A percentile compares a stretch with the other conserved stretches of the same genome.
These are phyloP conservation scores for Pseudogymnoascus pannorum DNA, from an alignment of 2,329 filamentous ascomycete species.

Conservation along the genomic window DNA sequence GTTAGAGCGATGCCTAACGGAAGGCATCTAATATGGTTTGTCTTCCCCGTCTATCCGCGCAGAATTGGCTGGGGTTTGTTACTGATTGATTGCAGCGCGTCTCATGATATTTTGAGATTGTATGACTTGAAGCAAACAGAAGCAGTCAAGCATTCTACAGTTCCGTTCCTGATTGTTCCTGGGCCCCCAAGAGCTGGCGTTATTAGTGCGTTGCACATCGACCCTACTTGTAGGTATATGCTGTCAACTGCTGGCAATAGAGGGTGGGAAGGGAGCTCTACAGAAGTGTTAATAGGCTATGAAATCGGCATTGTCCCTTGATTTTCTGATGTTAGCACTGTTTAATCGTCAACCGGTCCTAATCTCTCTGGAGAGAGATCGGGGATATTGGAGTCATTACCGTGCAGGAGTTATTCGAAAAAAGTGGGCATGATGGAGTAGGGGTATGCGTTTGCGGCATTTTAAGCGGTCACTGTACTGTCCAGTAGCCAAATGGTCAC, in stretches of 20 bases:
- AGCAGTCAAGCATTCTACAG: slow-evolving; percentile 64
- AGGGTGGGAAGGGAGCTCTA: slow-evolving; percentile 87
- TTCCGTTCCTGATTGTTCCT: slow-evolving; percentile 93
- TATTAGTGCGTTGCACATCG: slow-evolving; percentile 77
- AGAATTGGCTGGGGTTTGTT: neutral
- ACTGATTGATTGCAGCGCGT: slow-evolving; percentile 53
- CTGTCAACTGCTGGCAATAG: slow-evolving; percentile 84
- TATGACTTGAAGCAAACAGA: slow-evolving; percentile 71
- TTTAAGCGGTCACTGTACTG: neutral
- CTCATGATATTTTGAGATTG: slow-evolving; percentile 84
- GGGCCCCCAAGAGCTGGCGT: slow-evolving; percentile 78
- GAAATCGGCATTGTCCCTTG: slow-evolving; percentile 52
- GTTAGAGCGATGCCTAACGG: slow-evolving; percentile 89
- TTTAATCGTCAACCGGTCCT: neutral
- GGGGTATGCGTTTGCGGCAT: neutral
- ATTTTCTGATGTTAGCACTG: neutral
- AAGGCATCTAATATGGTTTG: slow-evolving; percentile 77
- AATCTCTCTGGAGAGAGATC: neutral
- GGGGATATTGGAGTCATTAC: neutral
- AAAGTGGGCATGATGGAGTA: neutral
- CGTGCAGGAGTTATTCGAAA: neutral
- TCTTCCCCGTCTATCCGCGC: slow-evolving; percentile 13
- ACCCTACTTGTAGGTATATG: slow-evolving; percentile 85
- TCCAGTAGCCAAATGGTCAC: neutral
- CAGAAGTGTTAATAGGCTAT: slow-evolving; percentile 89